A percentile compares a stretch with the other conserved stretches of the same genome.
Evolutionary conservation across 2,329 filamentous ascomycete genomes (phyloP).

Genomic region (Hortaea werneckii): DNA sequence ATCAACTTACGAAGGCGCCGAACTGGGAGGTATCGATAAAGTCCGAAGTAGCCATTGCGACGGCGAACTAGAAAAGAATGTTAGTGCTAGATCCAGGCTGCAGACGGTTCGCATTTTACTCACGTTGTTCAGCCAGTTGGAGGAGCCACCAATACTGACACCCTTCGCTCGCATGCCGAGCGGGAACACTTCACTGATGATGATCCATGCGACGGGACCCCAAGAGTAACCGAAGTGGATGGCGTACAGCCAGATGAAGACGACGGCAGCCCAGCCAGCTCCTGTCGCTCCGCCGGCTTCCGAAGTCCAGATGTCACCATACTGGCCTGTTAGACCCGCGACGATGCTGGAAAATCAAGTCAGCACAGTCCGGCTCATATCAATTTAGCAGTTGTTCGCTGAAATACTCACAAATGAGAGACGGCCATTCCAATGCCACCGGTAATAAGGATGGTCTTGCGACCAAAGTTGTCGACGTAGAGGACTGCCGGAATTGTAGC

Average conservation of each 20-base stretch:
- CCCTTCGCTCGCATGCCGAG: constrained; percentile 18
- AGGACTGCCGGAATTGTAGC: constrained; percentile 53
- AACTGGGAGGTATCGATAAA: constrained; percentile 11
- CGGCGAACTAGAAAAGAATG: constrained; percentile 5
- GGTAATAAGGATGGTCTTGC: constrained; percentile 29
- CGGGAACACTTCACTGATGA: constrained; percentile 20
- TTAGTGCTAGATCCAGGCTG: too few species aligned
- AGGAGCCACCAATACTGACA: constrained; percentile 9
- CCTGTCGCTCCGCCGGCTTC: constrained; percentile 33
- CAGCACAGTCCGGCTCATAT: too few species aligned
- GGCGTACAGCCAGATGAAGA: constrained; percentile 64
- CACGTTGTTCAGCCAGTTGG: constrained; percentile 18
- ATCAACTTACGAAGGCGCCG: constrained; percentile 11
- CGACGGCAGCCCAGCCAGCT: constrained; percentile 59
- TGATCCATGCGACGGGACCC: constrained; percentile 59
- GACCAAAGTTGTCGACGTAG: constrained; percentile 48
- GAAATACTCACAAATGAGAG: constrained; percentile 39
- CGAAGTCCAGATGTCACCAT: constrained; percentile 46
- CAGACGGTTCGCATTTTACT: not conserved
- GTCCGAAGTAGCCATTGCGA: constrained; percentile 10
- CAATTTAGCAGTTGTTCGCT: too few species aligned
- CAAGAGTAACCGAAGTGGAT: constrained; percentile 66
- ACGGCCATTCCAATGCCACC: constrained; percentile 28
- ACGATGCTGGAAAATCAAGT: not conserved
- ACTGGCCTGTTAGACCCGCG: constrained; percentile 44